Evolutionary conservation across 1,284 basidiomycete genomes (phyloP).

Genomic region (Acaromyces ingoldii): DNA sequence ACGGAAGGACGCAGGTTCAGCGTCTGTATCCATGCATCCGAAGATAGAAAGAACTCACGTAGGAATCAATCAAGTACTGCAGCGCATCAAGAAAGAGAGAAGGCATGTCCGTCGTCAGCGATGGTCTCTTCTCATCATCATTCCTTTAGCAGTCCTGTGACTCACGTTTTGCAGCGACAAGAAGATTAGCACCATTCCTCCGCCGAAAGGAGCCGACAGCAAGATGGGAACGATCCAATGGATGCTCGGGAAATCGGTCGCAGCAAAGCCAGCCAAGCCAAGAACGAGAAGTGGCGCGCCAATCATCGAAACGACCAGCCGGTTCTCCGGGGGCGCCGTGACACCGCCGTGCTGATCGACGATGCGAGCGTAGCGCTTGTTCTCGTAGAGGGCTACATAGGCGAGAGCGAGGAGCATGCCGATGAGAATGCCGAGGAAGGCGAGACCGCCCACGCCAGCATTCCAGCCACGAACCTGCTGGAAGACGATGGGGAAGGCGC

Average conservation of each 20-base stretch:
- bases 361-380: slow-evolving; percentile 13
- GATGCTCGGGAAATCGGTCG: slow-evolving; percentile 45
- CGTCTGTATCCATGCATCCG: too few species aligned
- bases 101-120: too few species aligned
- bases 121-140: too few species aligned
- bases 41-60: too few species aligned
- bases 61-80: slow-evolving; percentile 14
- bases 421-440: slow-evolving; percentile 8
- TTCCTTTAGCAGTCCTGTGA: neutral
- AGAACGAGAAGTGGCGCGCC: slow-evolving; percentile 37
- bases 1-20: too few species aligned
- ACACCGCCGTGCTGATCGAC: slow-evolving; percentile 14
- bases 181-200: slow-evolving; percentile 16
- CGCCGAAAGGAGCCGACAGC: slow-evolving; percentile 15
- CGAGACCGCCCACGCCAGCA: slow-evolving; percentile 3
- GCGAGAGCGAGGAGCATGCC: slow-evolving; percentile 24
- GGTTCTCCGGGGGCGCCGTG: slow-evolving; percentile 16
- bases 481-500: slow-evolving; percentile 4
- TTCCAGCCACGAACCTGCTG: slow-evolving; percentile 6
- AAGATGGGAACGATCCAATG: slow-evolving; percentile 25
- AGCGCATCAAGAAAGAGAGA: too few species aligned
- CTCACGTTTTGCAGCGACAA: slow-evolving; percentile 9
- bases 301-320: slow-evolving; percentile 8
- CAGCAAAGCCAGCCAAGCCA: slow-evolving; percentile 53
- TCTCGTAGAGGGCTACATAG: slow-evolving; percentile 10